Evolutionary conservation across 2,329 filamentous ascomycete genomes (phyloP), one percentile per base, ranked within the genome.

Genomic region (Stagonosporopsis tanaceti): DNA sequence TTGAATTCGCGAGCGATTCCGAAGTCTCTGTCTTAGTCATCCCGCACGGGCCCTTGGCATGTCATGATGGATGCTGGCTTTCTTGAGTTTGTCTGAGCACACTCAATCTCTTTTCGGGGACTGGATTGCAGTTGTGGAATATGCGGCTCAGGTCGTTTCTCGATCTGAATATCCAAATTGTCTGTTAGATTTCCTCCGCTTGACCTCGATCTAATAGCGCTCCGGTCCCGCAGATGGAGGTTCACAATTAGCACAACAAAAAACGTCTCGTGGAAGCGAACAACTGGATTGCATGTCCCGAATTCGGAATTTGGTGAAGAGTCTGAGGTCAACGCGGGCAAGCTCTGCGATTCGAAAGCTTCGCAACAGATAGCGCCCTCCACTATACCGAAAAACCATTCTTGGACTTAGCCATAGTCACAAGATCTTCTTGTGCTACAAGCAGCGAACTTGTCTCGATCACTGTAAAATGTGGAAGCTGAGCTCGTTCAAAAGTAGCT

Each of bases 11-110:
- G 66, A 66, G 50, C 57, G n/a, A 50, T 47, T 64, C 65, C 60
- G 67, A 72, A 66, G 66, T 71, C 67, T 70, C 60, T 64, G 60
- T 61, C 64, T 60, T 64, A 42, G 39, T 60, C 59, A 59, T 34
- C 30, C 24, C 39, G 32, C 42, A 40, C 56, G 56, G 38, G 62
- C 45, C 14, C 34, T 44, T 39, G 28, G 17, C 30, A 20, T 42
- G 6, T 24, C 24, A 22, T 20, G n/a, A 40, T 24, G 35, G 22
- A 39, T 14, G 32, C 27, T 17, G 15, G 24, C 24, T 42, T 15
- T 25, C 4, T 7, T 42, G 24, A n/a, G 1, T 25, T 2, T n/a
- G 3, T 14, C 9, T 27, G 5, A 8, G 4, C 5, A 8, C 25
- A 27, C 25, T 27, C 25, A 8, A 27, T 11, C 24, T 11, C 17